phyloP scores from a whole-genome alignment of 306 rosid species.

The Prunus dulcis region DNA sequence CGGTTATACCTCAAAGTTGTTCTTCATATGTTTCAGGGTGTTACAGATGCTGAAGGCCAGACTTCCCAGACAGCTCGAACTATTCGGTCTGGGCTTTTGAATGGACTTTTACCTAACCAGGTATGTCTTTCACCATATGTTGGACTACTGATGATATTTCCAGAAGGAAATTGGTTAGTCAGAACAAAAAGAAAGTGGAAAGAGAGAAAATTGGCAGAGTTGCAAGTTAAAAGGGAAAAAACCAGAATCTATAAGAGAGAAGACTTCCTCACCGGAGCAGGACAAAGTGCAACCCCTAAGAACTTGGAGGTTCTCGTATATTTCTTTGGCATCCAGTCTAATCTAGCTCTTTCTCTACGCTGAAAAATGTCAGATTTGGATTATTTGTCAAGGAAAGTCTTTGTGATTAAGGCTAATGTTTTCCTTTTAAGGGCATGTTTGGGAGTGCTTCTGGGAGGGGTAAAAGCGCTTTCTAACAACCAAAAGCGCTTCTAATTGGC shows the following conservation, averaged over 20 bases:
- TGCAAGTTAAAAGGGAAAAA: background rate
- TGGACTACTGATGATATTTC: background rate
- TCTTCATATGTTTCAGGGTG: constrained; percentile 10
- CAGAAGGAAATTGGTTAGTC: background rate
- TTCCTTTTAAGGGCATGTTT: background rate
- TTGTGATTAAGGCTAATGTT: background rate
- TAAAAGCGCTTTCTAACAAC: too few relatives aligned
- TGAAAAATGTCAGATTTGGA: background rate
- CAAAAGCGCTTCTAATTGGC: too few relatives aligned
- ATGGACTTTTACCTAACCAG: constrained; percentile 13
- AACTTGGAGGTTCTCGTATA: background rate
- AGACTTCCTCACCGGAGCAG: background rate
- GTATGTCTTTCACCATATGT: background rate
- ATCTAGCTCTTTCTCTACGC: background rate
- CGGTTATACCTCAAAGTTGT: background rate
- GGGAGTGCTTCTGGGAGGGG: too few relatives aligned
- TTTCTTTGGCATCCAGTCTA: too few relatives aligned
- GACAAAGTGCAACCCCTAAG: background rate
- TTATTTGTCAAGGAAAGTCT: background rate
- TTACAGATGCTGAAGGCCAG: constrained; percentile 23
- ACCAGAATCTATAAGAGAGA: background rate
- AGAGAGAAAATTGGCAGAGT: background rate
- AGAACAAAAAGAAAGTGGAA: background rate
- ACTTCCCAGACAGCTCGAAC: constrained; percentile 7
- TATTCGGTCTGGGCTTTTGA: constrained; percentile 5